Evolutionary conservation across 345 rosid genomes (phyloP), one percentile per base, ranked within the genome.

Genomic region (Linum lewisii): DNA sequence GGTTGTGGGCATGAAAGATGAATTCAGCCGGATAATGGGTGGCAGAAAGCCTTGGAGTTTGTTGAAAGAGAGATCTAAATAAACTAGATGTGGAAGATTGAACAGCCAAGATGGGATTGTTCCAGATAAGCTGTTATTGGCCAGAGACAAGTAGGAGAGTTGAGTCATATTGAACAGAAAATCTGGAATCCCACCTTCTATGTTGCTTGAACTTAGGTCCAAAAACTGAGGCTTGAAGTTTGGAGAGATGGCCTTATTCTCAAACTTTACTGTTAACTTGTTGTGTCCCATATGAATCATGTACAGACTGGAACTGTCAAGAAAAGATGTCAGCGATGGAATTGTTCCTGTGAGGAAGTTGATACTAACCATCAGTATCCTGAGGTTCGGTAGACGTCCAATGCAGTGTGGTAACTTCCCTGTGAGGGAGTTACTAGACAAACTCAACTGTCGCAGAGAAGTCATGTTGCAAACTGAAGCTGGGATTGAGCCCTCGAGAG

Each of bases 331-430:
- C 52, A 54, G 42, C 23, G 66, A 13, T 24, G 37, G 22, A 22
- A 63, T 29, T 22, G 51, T 53, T 16, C 66, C 59, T 16, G 51
- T 18, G 5, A 63, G 21, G 42, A 50, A 63, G 23, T 53, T 63
- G 11, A 18, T 6, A 13, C 23, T 37, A n/a, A n/a, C n/a, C n/a
- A 22, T 22, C 51, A 63, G 7, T 18, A 54, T 6, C 13, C 54
- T 13, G 5, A 72, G 72, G 3, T 42, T 24, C 5, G 61, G 38
- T 23, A 72, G 59, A n/a, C 51, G 55, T 59, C 29, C 21, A 8
- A 72, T 21, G 60, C 69, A 67, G 29, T 56, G 50, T 6, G 72
- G 72, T n/a, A 72, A 20, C 37, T 63, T 54, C 37, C 75, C 69
- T 18, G 50, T 54, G 18, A 67, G 59, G 32, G 38, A n/a, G 63